phyloP scores from a whole-genome alignment of 2,329 filamentous ascomycete species.

The Sarocladiaceae sp. region DNA sequence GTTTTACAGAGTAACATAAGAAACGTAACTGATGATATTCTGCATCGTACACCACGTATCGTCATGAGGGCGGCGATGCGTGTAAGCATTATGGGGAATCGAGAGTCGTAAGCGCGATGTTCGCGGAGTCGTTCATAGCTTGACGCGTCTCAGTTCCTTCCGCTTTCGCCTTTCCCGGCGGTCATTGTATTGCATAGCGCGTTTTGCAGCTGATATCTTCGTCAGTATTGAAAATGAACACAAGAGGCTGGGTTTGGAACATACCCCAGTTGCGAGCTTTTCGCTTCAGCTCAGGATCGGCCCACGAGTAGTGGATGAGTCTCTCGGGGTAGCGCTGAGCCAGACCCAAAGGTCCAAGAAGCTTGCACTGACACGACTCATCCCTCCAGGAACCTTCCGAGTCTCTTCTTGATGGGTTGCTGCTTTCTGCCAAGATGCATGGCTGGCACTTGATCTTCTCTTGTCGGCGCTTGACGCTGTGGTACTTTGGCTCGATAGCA shows the following conservation, averaged over 20 bases:
- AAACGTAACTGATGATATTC: too few species aligned
- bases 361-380: slow-evolving; percentile 6
- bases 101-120: slow-evolving; percentile 9
- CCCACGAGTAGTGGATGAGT: slow-evolving; percentile 39
- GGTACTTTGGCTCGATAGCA: slow-evolving; percentile 28
- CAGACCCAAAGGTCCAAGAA: slow-evolving; percentile 26
- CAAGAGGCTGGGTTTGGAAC: not conserved
- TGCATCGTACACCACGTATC: too few species aligned
- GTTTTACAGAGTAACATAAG: too few species aligned
- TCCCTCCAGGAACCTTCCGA: slow-evolving; percentile 4
- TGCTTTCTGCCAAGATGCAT: slow-evolving; percentile 6
- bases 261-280: slow-evolving; percentile 35
- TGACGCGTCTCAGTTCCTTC: slow-evolving; percentile 29
- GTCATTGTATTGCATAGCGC: slow-evolving; percentile 28
- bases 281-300: slow-evolving; percentile 30
- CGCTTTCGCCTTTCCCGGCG: slow-evolving; percentile 30
- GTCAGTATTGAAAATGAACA: slow-evolving; percentile 14
- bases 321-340: slow-evolving; percentile 41
- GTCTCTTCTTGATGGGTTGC: slow-evolving; percentile 7
- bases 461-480: slow-evolving; percentile 33
- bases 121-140: slow-evolving; percentile 20
- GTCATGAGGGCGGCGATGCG: too few species aligned
- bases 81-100: not conserved
- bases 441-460: slow-evolving; percentile 19
- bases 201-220: slow-evolving; percentile 23